These are phyloP conservation scores for Mycena amicta DNA, from an alignment of 768 basidiomycete species.

Conservation along the genomic window DNA sequence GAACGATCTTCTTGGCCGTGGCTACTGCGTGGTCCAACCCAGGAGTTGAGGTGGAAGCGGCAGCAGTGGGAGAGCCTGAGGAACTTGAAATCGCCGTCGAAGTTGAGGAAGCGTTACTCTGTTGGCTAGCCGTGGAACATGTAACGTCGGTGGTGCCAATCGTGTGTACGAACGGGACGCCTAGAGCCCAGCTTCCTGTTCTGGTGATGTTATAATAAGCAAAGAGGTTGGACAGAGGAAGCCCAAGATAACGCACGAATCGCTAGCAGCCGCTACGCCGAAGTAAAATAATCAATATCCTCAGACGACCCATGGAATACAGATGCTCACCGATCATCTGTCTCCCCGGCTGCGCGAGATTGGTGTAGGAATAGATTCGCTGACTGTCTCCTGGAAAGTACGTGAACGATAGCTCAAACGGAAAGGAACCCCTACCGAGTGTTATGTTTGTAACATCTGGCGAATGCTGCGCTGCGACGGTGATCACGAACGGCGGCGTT, in stretches of 20 bases:
- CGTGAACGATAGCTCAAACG: too few relatives aligned
- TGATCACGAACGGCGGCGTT: conserved; percentile 9
- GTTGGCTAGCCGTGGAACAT: background rate
- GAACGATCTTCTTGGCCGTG: too few relatives aligned
- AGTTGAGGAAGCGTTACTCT: too few relatives aligned
- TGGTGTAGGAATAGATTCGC: conserved; percentile 2
- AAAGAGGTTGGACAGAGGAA: background rate
- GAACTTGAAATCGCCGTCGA: too few relatives aligned
- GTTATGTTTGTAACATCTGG: conserved; percentile 3
- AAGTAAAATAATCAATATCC: background rate
- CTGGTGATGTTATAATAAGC: background rate
- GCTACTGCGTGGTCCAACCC: too few relatives aligned
- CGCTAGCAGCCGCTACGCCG: conserved; percentile 8
- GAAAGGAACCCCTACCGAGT: background rate
- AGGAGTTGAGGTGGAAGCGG: too few relatives aligned
- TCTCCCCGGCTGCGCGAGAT: background rate
- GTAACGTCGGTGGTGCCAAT: background rate
- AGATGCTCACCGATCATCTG: conserved; percentile 5
- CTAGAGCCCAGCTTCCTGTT: conserved; percentile 4
- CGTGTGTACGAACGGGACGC: background rate
- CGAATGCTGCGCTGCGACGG: conserved; percentile 1
- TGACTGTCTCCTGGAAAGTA: background rate
- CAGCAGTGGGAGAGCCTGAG: too few relatives aligned
- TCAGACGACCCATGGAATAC: background rate
- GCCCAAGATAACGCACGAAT: conserved; percentile 5